These are phyloP conservation scores for Metarhizium robertsii DNA, from an alignment of 2,329 filamentous ascomycete species.

Conservation along the genomic window DNA sequence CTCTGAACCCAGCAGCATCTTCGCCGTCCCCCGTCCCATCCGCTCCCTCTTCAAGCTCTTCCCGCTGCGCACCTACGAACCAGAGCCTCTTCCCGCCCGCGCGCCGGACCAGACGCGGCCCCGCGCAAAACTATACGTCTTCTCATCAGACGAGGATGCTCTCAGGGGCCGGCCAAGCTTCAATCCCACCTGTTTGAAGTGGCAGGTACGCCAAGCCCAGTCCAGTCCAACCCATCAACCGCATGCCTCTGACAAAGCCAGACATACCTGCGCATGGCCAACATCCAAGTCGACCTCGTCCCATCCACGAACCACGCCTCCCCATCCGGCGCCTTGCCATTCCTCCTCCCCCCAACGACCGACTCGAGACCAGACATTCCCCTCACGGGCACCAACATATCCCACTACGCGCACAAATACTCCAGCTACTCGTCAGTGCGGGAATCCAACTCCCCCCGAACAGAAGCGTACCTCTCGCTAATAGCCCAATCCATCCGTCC, in stretches of 20 bases:
- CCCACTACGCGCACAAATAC: conserved; percentile 54
- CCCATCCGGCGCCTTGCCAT: conserved; percentile 79
- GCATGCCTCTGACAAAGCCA: conserved; percentile 22
- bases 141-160: conserved; percentile 58
- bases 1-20: conserved; percentile 25
- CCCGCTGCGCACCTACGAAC: conserved; percentile 65
- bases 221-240: not conserved
- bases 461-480: conserved; percentile 71
- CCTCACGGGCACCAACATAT: conserved; percentile 45
- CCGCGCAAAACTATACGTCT: conserved; percentile 62
- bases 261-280: conserved; percentile 75
- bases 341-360: conserved; percentile 54
- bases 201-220: conserved; percentile 60
- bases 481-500: conserved; percentile 69
- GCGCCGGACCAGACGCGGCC: conserved; percentile 30
- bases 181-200: conserved; percentile 90
- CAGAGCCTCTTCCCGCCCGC: conserved; percentile 65
- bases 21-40: conserved; percentile 62
- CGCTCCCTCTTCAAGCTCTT: conserved; percentile 78
- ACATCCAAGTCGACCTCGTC: conserved; percentile 55
- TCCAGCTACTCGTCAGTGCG: conserved; percentile 25
- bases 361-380: conserved; percentile 41
- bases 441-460: conserved; percentile 39
- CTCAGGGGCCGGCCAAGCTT: conserved; percentile 59
- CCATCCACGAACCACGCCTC: conserved; percentile 90